Base-by-base conservation (phyloP, 2,329 filamentous ascomycete species). In the Neofusicoccum cordaticola region DNA sequence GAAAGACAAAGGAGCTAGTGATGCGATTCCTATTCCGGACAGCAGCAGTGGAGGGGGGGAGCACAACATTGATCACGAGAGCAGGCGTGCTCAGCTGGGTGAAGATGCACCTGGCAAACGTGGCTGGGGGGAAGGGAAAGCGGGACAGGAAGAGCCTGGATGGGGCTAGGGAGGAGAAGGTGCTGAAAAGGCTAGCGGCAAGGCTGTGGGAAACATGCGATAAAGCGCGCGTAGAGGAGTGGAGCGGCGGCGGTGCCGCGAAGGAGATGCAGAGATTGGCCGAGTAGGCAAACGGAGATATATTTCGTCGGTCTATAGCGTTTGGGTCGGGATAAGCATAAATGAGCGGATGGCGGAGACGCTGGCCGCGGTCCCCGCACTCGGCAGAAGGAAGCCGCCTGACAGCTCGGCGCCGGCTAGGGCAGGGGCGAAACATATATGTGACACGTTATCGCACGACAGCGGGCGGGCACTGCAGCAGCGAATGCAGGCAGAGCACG, bases 11-110 rank as follows among this genome's bases (percentile, higher is more conserved):
- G 65, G 86, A 85, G 62, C 86, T 88, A 72, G 83, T 95, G 22
- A 69, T 87, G 12, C 80, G 83, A 66, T 68, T 88, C 13, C 66
- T 96, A 15, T 89, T 88, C 71, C 84, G 89, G 45, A 87, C 88
- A 2, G 88, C 87, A 0, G 84, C 83, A 51, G 85, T 93, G 37
- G 84, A 88, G 35, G 88, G 85, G 1, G 92, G 91, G 0, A 92
- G 90, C 75, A 91, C 88, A 4, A 94, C 90, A n/a, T 81, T 96
- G 51, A 84, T 92, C 42, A 96, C 92, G 1, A 83, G 93, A 64
- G 88, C 89, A 48, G 91, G 90, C 15, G 80, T 90, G 19, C 75
- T 94, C 62, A 88, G 85, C 68, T 96, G 92, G 93, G 81, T 94
- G 8, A 84, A 89, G 65, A 84, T 85, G 66, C 86, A 87, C 70